Evolutionary conservation across 257 asterid species (phyloP).

Genomic region (Gardenia jasminoides): DNA sequence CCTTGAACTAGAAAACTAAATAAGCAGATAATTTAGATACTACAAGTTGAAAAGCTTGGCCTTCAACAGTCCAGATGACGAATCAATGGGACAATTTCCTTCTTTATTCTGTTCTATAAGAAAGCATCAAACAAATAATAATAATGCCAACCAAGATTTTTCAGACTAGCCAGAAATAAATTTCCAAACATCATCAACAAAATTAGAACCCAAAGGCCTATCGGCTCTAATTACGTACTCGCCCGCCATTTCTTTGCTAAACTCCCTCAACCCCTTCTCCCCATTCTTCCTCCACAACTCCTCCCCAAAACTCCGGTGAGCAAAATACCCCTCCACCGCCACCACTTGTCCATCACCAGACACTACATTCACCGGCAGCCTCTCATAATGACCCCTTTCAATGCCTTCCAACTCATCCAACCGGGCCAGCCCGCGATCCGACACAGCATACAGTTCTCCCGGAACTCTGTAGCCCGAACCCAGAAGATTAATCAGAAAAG

Average conservation of each 20-base stretch:
- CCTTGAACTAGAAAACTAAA: not conserved
- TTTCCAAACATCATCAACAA: conserved; percentile 38
- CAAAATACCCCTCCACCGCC: conserved; percentile 60
- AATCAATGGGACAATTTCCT: no score
- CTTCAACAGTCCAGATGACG: no score
- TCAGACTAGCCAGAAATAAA: conserved; percentile 33
- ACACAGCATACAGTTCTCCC: conserved; percentile 68
- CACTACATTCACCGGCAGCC: conserved; percentile 44
- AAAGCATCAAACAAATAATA: not conserved
- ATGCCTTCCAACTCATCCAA: conserved; percentile 71
- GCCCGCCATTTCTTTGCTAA: conserved; percentile 40
- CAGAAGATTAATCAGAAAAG: conserved; percentile 57
- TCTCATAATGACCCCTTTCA: conserved; percentile 56
- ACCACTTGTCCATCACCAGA: conserved; percentile 22
- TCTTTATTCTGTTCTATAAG: not conserved
- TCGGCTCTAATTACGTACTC: conserved; percentile 48
- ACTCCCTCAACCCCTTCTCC: conserved; percentile 50
- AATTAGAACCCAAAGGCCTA: conserved; percentile 36
- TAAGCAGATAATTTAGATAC: no score
- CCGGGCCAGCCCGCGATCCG: conserved; percentile 32
- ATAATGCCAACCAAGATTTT: conserved; percentile 20
- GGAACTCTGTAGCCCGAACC: conserved; percentile 46
- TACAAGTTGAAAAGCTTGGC: no score
- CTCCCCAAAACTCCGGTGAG: conserved; percentile 56
- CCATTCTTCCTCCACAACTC: conserved; percentile 67